Base-by-base conservation (phyloP, 2,329 filamentous ascomycete genomes). In the Microsporum ferrugineum region DNA sequence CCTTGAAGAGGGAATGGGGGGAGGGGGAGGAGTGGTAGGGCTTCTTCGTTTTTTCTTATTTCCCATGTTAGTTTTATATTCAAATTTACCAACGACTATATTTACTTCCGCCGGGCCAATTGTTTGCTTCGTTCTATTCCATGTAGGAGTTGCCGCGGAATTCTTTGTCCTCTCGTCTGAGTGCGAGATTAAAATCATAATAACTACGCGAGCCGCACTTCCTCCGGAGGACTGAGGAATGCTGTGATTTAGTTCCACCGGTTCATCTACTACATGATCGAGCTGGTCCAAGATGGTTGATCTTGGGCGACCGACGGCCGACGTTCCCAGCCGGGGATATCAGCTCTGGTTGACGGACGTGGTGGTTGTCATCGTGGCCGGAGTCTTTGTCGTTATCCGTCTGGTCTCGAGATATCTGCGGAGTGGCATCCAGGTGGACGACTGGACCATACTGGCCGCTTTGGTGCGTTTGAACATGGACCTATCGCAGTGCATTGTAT, bases 401-500 rank as follows among this genome's bases (percentile, higher is more conserved):
- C 43, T 63, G 43, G 55, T 57, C n/a, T 59, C 58, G 23, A 63
- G 61, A 51, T 63, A 56, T 57, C 57, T 58, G n/a, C 38, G 61
- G n/a, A 57, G 59, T 23, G 38, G 57, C n/a, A 47, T 63, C 31
- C 43, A 53, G 56, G 38, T 55, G 3, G 61, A 63, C 55, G 61
- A 63, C 39, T 63, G 59, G 59, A 57, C 59, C 45, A 63, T 63
- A 10, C 12, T 61, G 14, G 59, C 57, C 34, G 43, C 61, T 10
- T 14, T 58, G 59, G 61, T 60, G 43, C 33, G 31, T 53, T 17
- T 23, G 17, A 23, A 23, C 17, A 23, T 23, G 17, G 41, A 6
- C 6, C 41, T 23, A 23, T 45, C 14, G 7, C 17, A 2, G 10
- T 53, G 17, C 47, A 17, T n/a, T 27, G 17, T 47, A 0, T 6